Evolutionary conservation across 192 early-diverging fungal species (phyloP).

Genomic region (Linnemannia exigua): DNA sequence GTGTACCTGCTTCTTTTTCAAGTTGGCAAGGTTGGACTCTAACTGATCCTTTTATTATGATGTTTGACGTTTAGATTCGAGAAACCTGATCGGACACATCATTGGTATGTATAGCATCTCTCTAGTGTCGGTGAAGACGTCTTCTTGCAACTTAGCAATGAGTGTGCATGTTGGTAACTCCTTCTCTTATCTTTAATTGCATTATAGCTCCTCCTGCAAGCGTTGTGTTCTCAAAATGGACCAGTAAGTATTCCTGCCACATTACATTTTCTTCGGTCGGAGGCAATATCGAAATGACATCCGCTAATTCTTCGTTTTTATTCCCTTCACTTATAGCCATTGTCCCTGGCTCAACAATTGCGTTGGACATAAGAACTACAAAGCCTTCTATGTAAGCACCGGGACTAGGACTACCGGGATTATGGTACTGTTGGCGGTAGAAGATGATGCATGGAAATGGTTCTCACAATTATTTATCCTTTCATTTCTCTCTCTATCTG

Average conservation of each 20-base stretch:
- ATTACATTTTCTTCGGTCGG: not conserved
- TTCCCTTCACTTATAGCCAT: slow-evolving; percentile 30
- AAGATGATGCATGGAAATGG: not conserved
- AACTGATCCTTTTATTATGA: not conserved
- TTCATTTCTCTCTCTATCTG: not conserved
- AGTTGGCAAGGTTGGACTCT: not conserved
- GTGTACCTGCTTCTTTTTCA: not conserved
- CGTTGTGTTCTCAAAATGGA: slow-evolving; percentile 63
- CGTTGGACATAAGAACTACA: slow-evolving; percentile 58
- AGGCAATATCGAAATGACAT: not conserved
- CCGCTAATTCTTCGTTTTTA: not conserved
- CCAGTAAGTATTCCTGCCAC: slow-evolving; percentile 38
- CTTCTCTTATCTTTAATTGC: not conserved
- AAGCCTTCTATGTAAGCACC: slow-evolving; percentile 49
- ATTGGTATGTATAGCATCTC: slow-evolving; percentile 36
- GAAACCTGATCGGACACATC: slow-evolving; percentile 62
- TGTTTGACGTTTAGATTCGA: slow-evolving; percentile 23
- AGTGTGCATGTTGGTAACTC: too few species aligned
- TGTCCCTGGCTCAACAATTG: slow-evolving; percentile 65
- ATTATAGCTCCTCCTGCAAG: slow-evolving; percentile 27
- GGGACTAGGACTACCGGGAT: not conserved
- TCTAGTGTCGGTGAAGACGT: not conserved
- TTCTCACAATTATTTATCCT: not conserved
- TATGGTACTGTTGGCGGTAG: not conserved
- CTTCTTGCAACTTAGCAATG: not conserved